Percentiles rank a stretch among this genome's conserved stretches.
Conservation (phyloP, 176 grass and related monocot species). For the Elaeis guineensis region DNA sequence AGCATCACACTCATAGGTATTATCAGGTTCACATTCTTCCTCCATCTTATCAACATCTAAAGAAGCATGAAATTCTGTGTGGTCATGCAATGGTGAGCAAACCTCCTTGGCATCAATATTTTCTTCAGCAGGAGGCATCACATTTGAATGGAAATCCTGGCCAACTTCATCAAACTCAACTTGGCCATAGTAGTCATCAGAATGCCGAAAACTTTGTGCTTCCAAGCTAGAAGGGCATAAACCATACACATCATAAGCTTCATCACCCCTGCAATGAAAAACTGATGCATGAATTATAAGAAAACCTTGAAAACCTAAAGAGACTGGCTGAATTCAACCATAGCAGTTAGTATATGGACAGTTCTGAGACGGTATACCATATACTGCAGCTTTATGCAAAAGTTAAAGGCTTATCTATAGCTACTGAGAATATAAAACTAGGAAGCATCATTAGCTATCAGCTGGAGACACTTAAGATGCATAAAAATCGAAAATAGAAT, state of each 20-base stretch:
- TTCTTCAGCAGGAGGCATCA: constrained; percentile 27
- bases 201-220: constrained; percentile 29
- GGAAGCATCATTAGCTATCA: no score
- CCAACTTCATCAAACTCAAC: constrained; percentile 49
- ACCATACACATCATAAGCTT: constrained; percentile 59
- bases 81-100: constrained; percentile 17
- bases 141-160: constrained; percentile 32
- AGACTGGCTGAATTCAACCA: no score
- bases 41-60: constrained; percentile 42
- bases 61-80: constrained; percentile 26
- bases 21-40: constrained; percentile 66
- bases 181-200: constrained; percentile 45
- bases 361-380: no score
- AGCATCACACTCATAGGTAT: constrained; percentile 65
- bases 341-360: no score
- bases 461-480: no score
- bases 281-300: background rate
- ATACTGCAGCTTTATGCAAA: no score
- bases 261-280: constrained; percentile 60
- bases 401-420: no score
- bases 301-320: no score
- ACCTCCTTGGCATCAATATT: constrained; percentile 38
- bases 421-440: no score
- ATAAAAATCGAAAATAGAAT: no score
- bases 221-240: constrained; percentile 46